These are phyloP conservation scores for Penicillium longicatenatum DNA, from an alignment of 495 filamentous ascomycete species.

Conservation along the genomic window DNA sequence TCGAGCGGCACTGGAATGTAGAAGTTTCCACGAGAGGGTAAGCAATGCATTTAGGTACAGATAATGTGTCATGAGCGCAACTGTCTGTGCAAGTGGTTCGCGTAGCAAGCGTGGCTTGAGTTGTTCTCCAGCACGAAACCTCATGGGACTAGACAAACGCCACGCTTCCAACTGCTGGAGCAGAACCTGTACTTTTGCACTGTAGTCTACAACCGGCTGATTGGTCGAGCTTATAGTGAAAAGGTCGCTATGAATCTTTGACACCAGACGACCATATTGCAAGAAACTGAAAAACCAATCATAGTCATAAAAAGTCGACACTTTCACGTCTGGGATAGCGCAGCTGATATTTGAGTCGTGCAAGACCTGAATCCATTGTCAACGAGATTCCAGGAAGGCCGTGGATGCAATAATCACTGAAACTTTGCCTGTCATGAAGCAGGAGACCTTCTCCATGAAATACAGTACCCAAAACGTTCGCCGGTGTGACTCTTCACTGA, in stretches of 20 bases:
- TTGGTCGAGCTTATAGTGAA: constrained; percentile 17
- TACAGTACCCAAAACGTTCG: constrained; percentile 26
- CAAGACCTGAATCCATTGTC: constrained; percentile 7
- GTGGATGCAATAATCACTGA: constrained; percentile 9
- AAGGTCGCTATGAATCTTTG: constrained; percentile 15
- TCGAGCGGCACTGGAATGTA: constrained; percentile 11
- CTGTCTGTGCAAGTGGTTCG: constrained; percentile 8
- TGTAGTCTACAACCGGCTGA: constrained; percentile 8
- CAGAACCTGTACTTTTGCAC: constrained; percentile 6
- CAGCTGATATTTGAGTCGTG: constrained; percentile 21
- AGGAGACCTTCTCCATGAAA: constrained; percentile 23
- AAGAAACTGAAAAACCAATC: constrained; percentile 23
- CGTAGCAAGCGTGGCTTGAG: constrained; percentile 14
- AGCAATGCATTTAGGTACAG: constrained; percentile 20
- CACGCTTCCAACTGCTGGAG: constrained; percentile 18
- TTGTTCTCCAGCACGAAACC: constrained; percentile 17
- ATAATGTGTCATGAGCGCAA: constrained; percentile 20
- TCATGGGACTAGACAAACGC: constrained; percentile 14
- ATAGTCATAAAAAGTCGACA: constrained; percentile 20
- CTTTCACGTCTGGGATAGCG: constrained; percentile 15
- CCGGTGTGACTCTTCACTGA: constrained; percentile 3
- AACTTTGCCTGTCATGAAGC: constrained; percentile 19
- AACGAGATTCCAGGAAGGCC: background rate
- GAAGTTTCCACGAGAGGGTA: constrained; percentile 21
- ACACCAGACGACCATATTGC: constrained; percentile 20